phyloP scores from a whole-genome alignment of 768 basidiomycete genomes.

The Phylloporus scabripes region DNA sequence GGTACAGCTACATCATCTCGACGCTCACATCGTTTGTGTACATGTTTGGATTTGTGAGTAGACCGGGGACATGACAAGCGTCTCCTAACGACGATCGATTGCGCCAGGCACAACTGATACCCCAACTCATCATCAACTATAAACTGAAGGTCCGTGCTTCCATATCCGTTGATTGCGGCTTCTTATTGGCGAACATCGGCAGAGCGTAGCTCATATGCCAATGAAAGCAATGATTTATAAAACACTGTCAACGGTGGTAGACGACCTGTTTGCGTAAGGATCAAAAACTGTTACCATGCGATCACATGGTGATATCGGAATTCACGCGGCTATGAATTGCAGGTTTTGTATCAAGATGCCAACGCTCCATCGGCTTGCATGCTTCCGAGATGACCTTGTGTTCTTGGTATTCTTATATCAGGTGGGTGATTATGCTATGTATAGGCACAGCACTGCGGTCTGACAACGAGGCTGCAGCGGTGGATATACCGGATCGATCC shows the following conservation, averaged over 20 bases:
- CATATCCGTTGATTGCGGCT: constrained; percentile 4
- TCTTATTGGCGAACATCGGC: constrained; percentile 11
- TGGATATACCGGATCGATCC: constrained; percentile 98
- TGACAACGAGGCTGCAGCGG: constrained; percentile 46
- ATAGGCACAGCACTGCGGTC: neutral
- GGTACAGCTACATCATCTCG: constrained; percentile 95
- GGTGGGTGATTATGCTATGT: constrained; percentile 40
- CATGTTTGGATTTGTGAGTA: constrained; percentile 95
- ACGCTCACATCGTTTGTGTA: constrained; percentile 91
- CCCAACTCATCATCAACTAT: constrained; percentile 93
- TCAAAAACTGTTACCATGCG: constrained; percentile 10
- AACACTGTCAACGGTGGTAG: constrained; percentile 82
- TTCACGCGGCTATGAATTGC: constrained; percentile 12
- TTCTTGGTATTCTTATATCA: constrained; percentile 92
- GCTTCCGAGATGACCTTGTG: constrained; percentile 87
- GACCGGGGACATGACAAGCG: neutral
- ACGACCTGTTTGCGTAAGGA: constrained; percentile 85
- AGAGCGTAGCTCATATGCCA: constrained; percentile 97
- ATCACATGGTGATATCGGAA: constrained; percentile 9
- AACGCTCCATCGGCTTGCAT: constrained; percentile 82
- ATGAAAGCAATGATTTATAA: constrained; percentile 99
- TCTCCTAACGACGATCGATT: constrained; percentile 13
- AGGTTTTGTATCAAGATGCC: constrained; percentile 98
- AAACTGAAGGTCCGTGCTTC: constrained; percentile 71
- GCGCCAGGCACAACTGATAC: constrained; percentile 73